Conservation (phyloP, 257 asterid genomes). For the Solanum lignicaule region DNA sequence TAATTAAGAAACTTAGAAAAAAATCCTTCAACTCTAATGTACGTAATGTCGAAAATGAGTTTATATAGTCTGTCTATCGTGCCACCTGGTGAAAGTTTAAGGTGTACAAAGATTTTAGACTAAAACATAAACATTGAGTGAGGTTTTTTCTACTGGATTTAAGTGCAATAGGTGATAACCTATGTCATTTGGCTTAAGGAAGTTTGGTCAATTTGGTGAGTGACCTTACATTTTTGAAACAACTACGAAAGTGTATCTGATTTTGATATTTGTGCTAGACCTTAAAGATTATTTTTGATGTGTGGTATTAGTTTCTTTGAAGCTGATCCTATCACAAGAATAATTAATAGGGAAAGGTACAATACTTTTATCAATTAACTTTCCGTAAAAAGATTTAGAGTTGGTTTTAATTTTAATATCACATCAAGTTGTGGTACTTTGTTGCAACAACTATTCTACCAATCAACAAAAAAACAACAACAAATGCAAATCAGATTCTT, state of each 20-base stretch:
- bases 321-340: neutral
- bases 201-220: neutral
- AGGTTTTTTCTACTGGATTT: neutral
- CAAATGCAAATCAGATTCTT: neutral
- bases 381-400: neutral
- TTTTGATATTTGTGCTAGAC: neutral
- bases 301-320: neutral
- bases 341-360: neutral
- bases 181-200: neutral
- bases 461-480: neutral
- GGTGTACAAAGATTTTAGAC: neutral
- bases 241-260: neutral
- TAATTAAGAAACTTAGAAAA: fast-evolving
- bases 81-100: neutral
- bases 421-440: neutral
- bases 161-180: neutral
- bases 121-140: neutral
- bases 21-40: neutral
- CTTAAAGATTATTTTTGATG: neutral
- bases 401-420: neutral
- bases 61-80: neutral
- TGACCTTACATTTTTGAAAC: neutral
- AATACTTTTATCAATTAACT: too few relatives aligned
- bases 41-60: neutral
- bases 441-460: neutral